Conservation (phyloP, 2,329 filamentous ascomycete species). For the Balansia obtecta region DNA sequence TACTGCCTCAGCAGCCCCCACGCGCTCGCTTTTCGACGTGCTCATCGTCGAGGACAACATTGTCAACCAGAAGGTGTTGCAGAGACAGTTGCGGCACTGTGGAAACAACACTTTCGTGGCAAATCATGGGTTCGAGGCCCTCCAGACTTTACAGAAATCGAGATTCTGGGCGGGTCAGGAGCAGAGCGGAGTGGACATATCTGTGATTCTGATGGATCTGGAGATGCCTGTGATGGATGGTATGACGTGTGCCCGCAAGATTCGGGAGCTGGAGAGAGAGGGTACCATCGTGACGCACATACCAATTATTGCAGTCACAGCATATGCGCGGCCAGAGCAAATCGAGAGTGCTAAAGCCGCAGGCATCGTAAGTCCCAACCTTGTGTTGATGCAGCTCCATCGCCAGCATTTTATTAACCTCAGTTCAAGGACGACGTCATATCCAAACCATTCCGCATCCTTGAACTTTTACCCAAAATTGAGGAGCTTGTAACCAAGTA, state of each 20-base stretch:
- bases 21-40: slow-evolving; percentile 33
- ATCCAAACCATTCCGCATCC: slow-evolving; percentile 67
- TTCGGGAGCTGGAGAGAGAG: slow-evolving; percentile 53
- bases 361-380: slow-evolving; percentile 49
- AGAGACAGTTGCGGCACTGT: slow-evolving; percentile 46
- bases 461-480: slow-evolving; percentile 57
- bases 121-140: slow-evolving; percentile 51
- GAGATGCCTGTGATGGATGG: slow-evolving; percentile 82
- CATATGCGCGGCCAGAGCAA: slow-evolving; percentile 65
- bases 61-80: slow-evolving; percentile 52
- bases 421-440: slow-evolving; percentile 54
- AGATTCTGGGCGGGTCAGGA: slow-evolving; percentile 41
- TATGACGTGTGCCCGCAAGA: slow-evolving; percentile 56
- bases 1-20: slow-evolving; percentile 7
- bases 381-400: no score
- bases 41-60: slow-evolving; percentile 58
- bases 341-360: slow-evolving; percentile 57
- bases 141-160: slow-evolving; percentile 43
- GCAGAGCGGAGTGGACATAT: slow-evolving; percentile 38
- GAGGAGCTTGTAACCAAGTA: slow-evolving; percentile 38
- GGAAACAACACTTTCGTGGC: slow-evolving; percentile 50
- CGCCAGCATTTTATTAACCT: background rate
- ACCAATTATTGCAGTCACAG: slow-evolving; percentile 75
- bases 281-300: slow-evolving; percentile 52
- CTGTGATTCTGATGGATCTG: slow-evolving; percentile 66